Conservation (phyloP, 1,139 yeast genomes). For the Blastobotrys ciferrii region DNA sequence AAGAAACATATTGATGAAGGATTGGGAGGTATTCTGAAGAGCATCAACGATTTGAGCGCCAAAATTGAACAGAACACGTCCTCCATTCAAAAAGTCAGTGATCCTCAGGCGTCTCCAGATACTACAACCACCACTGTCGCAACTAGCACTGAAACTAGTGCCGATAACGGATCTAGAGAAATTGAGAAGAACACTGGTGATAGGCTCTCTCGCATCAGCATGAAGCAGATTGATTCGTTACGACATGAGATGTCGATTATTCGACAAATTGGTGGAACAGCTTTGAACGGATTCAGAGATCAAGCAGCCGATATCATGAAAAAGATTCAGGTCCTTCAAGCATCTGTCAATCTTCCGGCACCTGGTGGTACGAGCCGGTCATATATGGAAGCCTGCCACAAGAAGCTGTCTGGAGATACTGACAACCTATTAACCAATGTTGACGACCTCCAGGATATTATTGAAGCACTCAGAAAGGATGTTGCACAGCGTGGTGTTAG, state of each 20-base stretch:
- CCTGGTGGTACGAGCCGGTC: slow-evolving; percentile 52
- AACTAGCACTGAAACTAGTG: neutral
- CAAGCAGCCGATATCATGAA: slow-evolving; percentile 47
- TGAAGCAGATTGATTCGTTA: slow-evolving; percentile 33
- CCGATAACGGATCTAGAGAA: neutral
- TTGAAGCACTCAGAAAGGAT: slow-evolving; percentile 87
- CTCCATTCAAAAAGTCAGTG: slow-evolving; percentile 7
- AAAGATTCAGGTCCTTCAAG: slow-evolving; percentile 51
- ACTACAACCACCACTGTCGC: neutral
- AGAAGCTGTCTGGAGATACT: slow-evolving; percentile 71
- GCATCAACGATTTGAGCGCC: slow-evolving; percentile 38
- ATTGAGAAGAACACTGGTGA: neutral
- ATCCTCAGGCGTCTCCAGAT: neutral
- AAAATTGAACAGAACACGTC: slow-evolving; percentile 37
- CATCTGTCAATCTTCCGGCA: slow-evolving; percentile 34
- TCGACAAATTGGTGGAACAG: slow-evolving; percentile 55
- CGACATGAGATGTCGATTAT: slow-evolving; percentile 61
- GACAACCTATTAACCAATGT: slow-evolving; percentile 73
- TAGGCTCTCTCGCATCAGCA: slow-evolving; percentile 9
- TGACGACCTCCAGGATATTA: slow-evolving; percentile 87
- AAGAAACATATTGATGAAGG: slow-evolving; percentile 37
- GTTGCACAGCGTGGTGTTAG: slow-evolving; percentile 91
- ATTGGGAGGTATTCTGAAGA: slow-evolving; percentile 30
- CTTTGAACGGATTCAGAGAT: slow-evolving; percentile 44
- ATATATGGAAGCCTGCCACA: slow-evolving; percentile 77